Evolutionary conservation across 1,284 basidiomycete genomes (phyloP).

Genomic region (Cryptococcus sp.): DNA sequence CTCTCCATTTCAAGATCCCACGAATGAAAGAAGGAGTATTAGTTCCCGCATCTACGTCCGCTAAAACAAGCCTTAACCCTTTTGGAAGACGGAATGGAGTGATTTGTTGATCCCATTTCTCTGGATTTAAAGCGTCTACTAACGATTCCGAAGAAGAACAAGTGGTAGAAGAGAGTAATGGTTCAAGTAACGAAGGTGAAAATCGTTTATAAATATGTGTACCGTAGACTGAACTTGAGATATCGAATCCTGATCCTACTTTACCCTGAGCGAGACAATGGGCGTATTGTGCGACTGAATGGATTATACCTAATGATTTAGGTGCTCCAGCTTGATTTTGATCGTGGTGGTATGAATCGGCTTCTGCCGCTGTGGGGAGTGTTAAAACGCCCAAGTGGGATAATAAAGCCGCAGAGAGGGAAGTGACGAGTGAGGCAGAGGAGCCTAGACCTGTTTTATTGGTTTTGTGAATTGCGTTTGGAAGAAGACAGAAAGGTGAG

Average conservation of each 20-base stretch:
- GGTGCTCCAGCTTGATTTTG: neutral
- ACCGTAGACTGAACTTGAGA: slow-evolving; percentile 89
- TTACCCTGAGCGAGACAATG: slow-evolving; percentile 98
- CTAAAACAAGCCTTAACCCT: slow-evolving; percentile 72
- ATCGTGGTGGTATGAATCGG: slow-evolving; percentile 45
- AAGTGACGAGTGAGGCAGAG: slow-evolving; percentile 94
- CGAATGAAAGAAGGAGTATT: slow-evolving; percentile 88
- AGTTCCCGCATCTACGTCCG: slow-evolving; percentile 88
- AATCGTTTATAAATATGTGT: slow-evolving; percentile 92
- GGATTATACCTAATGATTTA: slow-evolving; percentile 55
- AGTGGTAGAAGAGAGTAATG: slow-evolving; percentile 47
- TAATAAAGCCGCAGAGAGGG: slow-evolving; percentile 80
- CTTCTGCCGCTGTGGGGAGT: slow-evolving; percentile 28
- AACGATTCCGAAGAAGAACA: neutral
- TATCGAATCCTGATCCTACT: slow-evolving; percentile 95
- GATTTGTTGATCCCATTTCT: slow-evolving; percentile 48
- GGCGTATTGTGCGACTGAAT: slow-evolving; percentile 91
- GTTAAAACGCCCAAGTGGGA: slow-evolving; percentile 68
- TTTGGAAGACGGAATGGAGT: slow-evolving; percentile 74
- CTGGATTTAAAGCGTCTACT: slow-evolving; percentile 7
- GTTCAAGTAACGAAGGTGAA: slow-evolving; percentile 64
- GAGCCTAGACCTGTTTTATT: slow-evolving; percentile 99
- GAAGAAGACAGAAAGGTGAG: slow-evolving; percentile 69
- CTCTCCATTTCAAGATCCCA: slow-evolving; percentile 81
- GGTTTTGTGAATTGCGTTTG: slow-evolving; percentile 66